phyloP scores from a whole-genome alignment of 805 yeast genomes.

The Groenewaldozyma salmanticensis region DNA sequence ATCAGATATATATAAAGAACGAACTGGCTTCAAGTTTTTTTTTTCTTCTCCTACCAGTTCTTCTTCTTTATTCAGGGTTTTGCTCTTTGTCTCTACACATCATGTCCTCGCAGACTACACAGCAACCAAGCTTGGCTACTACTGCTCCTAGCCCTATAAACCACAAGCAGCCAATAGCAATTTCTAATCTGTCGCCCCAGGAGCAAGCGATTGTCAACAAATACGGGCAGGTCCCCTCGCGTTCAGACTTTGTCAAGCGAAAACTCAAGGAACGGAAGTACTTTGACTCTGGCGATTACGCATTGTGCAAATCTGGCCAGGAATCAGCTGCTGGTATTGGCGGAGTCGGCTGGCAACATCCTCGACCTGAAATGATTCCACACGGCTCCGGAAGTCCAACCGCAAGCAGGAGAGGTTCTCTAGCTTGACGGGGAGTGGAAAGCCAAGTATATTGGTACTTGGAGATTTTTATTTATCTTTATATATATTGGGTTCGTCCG shows the following conservation, averaged over 20 bases:
- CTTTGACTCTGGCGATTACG: constrained; percentile 92
- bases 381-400: constrained; percentile 2
- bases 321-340: constrained; percentile 8
- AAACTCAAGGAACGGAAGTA: constrained; percentile 76
- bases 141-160: too few species aligned
- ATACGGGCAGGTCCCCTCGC: constrained; percentile 76
- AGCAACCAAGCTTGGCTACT: too few species aligned
- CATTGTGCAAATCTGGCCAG: constrained; percentile 43
- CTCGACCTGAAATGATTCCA: constrained; percentile 20
- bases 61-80: too few species aligned
- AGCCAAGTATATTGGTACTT: not conserved
- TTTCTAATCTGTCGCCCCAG: constrained; percentile 38
- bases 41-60: too few species aligned
- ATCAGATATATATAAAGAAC: too few species aligned
- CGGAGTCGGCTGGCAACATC: constrained; percentile 22
- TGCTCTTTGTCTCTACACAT: too few species aligned
- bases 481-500: not conserved
- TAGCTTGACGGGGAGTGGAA: not conserved
- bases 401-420: too few species aligned
- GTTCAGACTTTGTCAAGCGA: constrained; percentile 62
- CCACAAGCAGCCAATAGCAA: too few species aligned
- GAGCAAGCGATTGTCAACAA: constrained; percentile 48
- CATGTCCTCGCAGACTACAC: too few species aligned
- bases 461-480: constrained; percentile 3
- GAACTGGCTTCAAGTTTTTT: too few species aligned